A percentile compares a stretch with the other conserved stretches of the same genome.
Evolutionary conservation across 768 basidiomycete genomes (phyloP).

Genomic region (Kwoniella newhampshirensis): DNA sequence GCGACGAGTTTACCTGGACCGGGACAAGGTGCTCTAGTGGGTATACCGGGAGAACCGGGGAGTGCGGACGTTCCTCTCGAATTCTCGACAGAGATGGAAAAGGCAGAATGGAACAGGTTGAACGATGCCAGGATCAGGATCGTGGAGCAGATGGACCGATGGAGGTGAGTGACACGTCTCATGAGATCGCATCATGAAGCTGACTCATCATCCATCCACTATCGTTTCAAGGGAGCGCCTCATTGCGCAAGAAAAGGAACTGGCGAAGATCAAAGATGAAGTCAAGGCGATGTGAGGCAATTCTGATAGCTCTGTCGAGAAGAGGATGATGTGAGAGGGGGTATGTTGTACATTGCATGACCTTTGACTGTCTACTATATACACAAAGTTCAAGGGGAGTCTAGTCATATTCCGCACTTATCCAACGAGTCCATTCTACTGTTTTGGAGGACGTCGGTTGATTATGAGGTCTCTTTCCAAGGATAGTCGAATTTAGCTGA

Average conservation of each 20-base stretch:
- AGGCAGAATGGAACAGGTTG: constrained; percentile 75
- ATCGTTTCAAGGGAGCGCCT: constrained; percentile 56
- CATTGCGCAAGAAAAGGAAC: constrained; percentile 78
- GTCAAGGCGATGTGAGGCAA: constrained; percentile 32
- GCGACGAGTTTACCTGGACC: neutral
- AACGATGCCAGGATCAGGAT: constrained; percentile 73
- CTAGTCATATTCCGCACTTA: no score
- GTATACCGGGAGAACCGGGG: constrained; percentile 46
- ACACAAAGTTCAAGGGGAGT: neutral
- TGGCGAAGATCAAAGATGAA: constrained; percentile 66
- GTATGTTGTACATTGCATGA: constrained; percentile 7
- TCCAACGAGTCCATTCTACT: neutral
- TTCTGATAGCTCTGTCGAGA: neutral
- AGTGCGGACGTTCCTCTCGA: constrained; percentile 68
- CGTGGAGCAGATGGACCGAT: constrained; percentile 72
- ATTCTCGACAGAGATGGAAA: constrained; percentile 80
- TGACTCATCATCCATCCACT: neutral
- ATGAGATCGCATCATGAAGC: no score
- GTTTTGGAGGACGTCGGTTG: neutral
- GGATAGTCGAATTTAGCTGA: constrained; percentile 70
- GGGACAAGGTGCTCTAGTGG: neutral
- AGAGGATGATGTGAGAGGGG: neutral
- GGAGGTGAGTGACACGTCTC: constrained; percentile 56
- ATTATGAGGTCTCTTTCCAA: constrained; percentile 64
- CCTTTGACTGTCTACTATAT: neutral